Base-by-base conservation (phyloP, 2,329 filamentous ascomycete genomes). In the Talaromyces sp. region DNA sequence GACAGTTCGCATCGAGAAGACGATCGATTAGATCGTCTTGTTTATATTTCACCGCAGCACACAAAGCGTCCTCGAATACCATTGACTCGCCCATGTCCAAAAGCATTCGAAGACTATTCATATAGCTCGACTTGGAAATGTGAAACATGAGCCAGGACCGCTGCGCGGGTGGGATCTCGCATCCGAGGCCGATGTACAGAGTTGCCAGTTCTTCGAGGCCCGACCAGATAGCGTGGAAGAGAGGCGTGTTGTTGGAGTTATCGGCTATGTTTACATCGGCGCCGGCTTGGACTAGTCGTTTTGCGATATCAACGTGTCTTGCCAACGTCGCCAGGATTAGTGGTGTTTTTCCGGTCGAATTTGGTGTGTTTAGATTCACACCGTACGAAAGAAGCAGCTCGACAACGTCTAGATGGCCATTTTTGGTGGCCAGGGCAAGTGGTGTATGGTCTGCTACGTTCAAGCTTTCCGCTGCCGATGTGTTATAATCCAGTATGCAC, bases 381-480 rank as follows among this genome's bases (percentile, higher is more conserved):
- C 49, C 49, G 11, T n/a, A 53, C 17, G 7, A 27, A 17, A 53
- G 25, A 32, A 53, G 49, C 11, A 53, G 25, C 3, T 53, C 49
- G 11, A 53, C 49, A 15, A 19, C 49, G 17, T 53, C 49, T 8
- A 53, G 8, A 28, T 53, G 49, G 15, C 49, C 49, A 7, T 53
- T 53, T 17, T 53, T 53, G 49, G 9, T 8, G 13, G 49, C 49
- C 8, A 53, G 28, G 9, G 49, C 49, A 32, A 53, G 49, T n/a
- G 49, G 49, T 15, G 49, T 53, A 4, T 53, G 49, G 64, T 64
- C 28, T 30, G 49, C 49, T 13, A 53, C 49, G 11, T 53, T 53
- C 25, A 30, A 30, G 17, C 28, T n/a, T 17, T 53, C 49, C 49
- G 30, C 4, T 30, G 15, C 19, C 25, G 49, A 53, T 7, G 28